These are phyloP conservation scores for Mycosphaerella arachidis DNA, from an alignment of 2,329 filamentous ascomycete genomes.

Conservation along the genomic window DNA sequence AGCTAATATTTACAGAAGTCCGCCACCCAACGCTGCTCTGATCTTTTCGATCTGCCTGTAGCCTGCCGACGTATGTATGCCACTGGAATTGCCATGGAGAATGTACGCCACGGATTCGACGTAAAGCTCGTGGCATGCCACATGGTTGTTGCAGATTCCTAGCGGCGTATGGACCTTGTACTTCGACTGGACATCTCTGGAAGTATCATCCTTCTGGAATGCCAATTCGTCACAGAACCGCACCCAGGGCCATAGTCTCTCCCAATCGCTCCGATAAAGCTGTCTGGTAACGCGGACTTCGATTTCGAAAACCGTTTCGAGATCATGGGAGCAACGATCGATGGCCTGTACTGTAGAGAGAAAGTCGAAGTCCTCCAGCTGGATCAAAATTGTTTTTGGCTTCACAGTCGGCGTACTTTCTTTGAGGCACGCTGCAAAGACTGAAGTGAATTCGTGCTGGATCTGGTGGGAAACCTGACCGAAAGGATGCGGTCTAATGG, in stretches of 20 bases:
- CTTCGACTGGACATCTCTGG: slow-evolving; percentile 1
- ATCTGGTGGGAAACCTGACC: slow-evolving; percentile 10
- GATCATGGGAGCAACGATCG: neutral
- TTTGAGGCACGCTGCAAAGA: slow-evolving; percentile 1
- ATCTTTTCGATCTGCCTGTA: slow-evolving; percentile 10
- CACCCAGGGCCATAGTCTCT: slow-evolving; percentile 15
- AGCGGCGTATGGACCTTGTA: slow-evolving; percentile 5
- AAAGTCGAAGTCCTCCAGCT: slow-evolving; percentile 13
- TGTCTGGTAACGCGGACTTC: slow-evolving; percentile 13
- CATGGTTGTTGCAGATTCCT: slow-evolving; percentile 7
- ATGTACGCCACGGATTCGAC: slow-evolving; percentile 17
- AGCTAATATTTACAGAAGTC: neutral
- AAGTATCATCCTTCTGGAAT: neutral
- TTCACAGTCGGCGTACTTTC: neutral
- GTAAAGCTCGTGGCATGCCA: slow-evolving; percentile 15
- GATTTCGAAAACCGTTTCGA: slow-evolving; percentile 7
- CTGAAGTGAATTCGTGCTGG: slow-evolving; percentile 9
- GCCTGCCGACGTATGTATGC: slow-evolving; percentile 1
- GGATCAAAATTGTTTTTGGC: slow-evolving; percentile 4
- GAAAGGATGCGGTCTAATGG: slow-evolving; percentile 9
- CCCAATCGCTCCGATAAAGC: slow-evolving; percentile 10
- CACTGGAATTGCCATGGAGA: neutral
- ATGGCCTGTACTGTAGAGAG: slow-evolving; percentile 6
- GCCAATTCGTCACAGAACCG: slow-evolving; percentile 13
- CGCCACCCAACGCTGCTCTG: neutral